Evolutionary conservation across 441 rosid species (phyloP).

Genomic region (Gossypium aridum): DNA sequence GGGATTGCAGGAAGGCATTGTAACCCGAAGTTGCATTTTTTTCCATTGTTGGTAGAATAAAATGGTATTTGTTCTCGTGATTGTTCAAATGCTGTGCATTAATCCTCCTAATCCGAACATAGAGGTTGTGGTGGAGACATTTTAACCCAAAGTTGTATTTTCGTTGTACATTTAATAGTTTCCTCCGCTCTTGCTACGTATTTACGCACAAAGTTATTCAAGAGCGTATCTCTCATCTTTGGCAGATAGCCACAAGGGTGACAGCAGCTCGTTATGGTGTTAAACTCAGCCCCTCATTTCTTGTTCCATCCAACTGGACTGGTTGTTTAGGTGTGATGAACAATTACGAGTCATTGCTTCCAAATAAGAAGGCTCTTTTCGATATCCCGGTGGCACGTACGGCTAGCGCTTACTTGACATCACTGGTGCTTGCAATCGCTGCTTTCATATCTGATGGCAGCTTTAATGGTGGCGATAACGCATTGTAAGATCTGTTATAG

Average conservation of each 20-base stretch:
- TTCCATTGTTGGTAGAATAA: not conserved
- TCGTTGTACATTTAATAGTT: too few relatives aligned
- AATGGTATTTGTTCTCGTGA: too few relatives aligned
- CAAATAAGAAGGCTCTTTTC: slow-evolving; percentile 73
- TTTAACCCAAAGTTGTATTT: not conserved
- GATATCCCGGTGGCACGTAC: slow-evolving; percentile 84
- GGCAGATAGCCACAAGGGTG: slow-evolving; percentile 76
- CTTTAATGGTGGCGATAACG: slow-evolving; percentile 88
- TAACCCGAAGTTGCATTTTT: not conserved
- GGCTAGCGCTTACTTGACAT: slow-evolving; percentile 79
- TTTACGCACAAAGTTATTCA: not conserved
- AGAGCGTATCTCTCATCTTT: not conserved
- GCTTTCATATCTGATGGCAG: slow-evolving; percentile 81
- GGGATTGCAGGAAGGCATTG: not conserved
- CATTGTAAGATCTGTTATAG: slow-evolving; percentile 47
- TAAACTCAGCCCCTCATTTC: slow-evolving; percentile 79
- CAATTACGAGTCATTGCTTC: slow-evolving; percentile 80
- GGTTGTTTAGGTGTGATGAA: slow-evolving; percentile 94
- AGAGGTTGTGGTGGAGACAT: not conserved
- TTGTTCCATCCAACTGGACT: slow-evolving; percentile 91
- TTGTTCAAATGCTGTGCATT: too few relatives aligned
- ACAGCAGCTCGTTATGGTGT: slow-evolving; percentile 67
- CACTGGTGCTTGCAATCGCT: slow-evolving; percentile 55
- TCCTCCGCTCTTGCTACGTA: not conserved
- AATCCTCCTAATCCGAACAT: too few relatives aligned